phyloP scores from a whole-genome alignment of 2,329 filamentous ascomycete species.

The Pyrenochaeta sp. region DNA sequence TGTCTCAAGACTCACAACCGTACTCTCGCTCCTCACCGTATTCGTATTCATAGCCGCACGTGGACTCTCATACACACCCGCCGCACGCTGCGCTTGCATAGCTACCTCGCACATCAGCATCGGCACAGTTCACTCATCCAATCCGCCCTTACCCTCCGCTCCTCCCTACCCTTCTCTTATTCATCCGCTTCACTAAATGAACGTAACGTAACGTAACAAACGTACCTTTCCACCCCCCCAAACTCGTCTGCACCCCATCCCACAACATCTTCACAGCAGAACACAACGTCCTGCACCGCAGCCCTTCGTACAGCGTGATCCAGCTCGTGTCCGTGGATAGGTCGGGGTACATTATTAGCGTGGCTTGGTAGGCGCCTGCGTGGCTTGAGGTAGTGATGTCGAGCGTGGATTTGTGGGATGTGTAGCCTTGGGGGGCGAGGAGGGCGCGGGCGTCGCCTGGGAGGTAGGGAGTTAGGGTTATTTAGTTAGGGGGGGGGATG shows the following conservation, averaged over 20 bases:
- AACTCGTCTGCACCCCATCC: not conserved
- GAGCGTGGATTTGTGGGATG: not conserved
- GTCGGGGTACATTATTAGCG: constrained; percentile 1
- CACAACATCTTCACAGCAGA: not conserved
- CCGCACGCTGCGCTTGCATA: not conserved
- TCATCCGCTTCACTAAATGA: too few relatives aligned
- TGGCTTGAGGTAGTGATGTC: constrained; percentile 3
- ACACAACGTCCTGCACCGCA: not conserved
- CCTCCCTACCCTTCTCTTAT: too few relatives aligned
- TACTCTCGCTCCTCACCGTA: not conserved
- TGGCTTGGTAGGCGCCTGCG: constrained; percentile 5
- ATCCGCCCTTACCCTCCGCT: too few relatives aligned
- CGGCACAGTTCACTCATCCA: too few relatives aligned
- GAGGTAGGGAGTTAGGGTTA: not conserved
- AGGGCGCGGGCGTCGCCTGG: constrained; percentile 6
- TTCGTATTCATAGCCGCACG: not conserved
- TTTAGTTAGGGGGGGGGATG: not conserved
- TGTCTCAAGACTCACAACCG: too few relatives aligned
- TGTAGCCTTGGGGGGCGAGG: constrained; percentile 1
- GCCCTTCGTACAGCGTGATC: not conserved
- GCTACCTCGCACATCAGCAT: not conserved
- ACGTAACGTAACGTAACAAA: not conserved
- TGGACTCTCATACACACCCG: too few relatives aligned
- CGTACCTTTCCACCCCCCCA: not conserved
- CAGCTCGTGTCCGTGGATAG: not conserved